Evolutionary conservation across 2,329 filamentous ascomycete species (phyloP), one percentile per base, ranked within the genome.

Genomic region (Fulvia fulva): DNA sequence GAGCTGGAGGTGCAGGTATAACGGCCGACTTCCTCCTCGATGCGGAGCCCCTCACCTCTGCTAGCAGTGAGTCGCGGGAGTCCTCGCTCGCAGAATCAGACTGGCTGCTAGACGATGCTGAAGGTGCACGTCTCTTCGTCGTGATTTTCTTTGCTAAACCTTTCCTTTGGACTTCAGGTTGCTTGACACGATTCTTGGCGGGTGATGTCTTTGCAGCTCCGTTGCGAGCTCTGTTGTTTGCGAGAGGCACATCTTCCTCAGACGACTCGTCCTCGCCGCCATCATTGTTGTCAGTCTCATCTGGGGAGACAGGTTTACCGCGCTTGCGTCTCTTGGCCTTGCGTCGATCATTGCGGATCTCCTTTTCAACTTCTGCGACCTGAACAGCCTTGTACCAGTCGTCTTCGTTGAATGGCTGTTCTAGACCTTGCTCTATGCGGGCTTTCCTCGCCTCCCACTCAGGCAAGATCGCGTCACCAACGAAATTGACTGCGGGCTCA

Each of bases 401-500:
- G 14, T 59, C 37, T n/a, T 65, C 46, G 28, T 70, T 60, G 46
- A 71, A 72, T 2, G 61, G 28, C 44, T 60, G n/a, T 19, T 41
- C 56, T 34, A 59, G 51, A 14, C 67, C 66, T 14, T 50, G 43
- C n/a, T 32, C 26, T 16, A 67, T 58, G 6, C 25, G 44, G 12
- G 23, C n/a, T 34, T 70, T 68, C 3, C 62, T 37, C 8, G 57
- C 30, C 8, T 62, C 47, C 71, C 70, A 73, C 14, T 62, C 32
- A 8, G 45, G 11, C 22, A 69, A 30, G 7, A 67, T 56, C 3
- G 57, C 52, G 2, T 53, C 47, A 22, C 49, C 50, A 1, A 60
- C 12, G 14, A 70, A 37, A 22, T 65, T 57, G 8, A 65, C 58
- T 9, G 23, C 43, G 1, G 69, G 68, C 45, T 74, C 71, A 70